Base-by-base conservation (phyloP, 305 asterid species). In the Fraxinus xanthoxyloides region DNA sequence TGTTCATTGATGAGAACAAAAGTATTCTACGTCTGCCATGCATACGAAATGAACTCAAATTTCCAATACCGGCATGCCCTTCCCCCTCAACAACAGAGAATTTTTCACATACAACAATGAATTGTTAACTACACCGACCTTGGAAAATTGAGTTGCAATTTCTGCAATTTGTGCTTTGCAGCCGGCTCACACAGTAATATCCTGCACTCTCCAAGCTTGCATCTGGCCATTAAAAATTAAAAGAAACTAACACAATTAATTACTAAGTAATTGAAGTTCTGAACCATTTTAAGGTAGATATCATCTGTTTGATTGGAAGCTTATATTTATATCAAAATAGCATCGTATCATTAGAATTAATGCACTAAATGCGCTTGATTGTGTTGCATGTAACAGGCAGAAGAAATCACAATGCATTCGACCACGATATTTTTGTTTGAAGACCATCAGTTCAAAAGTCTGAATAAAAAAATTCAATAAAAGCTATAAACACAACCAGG, bases 171-270 rank as follows among this genome's bases (percentile, higher is more conserved):
- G 90, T 94, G 98, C 48, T 88, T 90, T 10, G 82, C 83, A 35
- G 96, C 97, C 24, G 91, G 83, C 89, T 94, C 97, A 73, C 97
- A 91, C 86, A 94, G 76, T 77, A 94, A 23, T 67, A 93, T 84
- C 85, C 97, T 90, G 84, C 92, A 91, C 77, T 92, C 97, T 30
- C 98, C 98, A 17, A 94, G 98, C 87, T 92, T 93, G 91, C 98
- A 92, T 69, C 98, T 94, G 93, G 76, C 56, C 80, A 82, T 80
- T 17, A 69, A 12, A 7, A 28, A 51, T 38, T 2, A 51, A 38
- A 5, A 63, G 69, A 48, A 46, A 13, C 63, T 38, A 26, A 21
- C 36, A 43, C 24, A 1, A 75, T 43, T 12, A 76, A 5, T 76
- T 15, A 32, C 12, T 0, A 69, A 13, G 38, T 69, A 28, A 24